A percentile compares a stretch with the other conserved stretches of the same genome.
phyloP scores from a whole-genome alignment of 1,139 yeast genomes.

The Hanseniaspora sp. region DNA sequence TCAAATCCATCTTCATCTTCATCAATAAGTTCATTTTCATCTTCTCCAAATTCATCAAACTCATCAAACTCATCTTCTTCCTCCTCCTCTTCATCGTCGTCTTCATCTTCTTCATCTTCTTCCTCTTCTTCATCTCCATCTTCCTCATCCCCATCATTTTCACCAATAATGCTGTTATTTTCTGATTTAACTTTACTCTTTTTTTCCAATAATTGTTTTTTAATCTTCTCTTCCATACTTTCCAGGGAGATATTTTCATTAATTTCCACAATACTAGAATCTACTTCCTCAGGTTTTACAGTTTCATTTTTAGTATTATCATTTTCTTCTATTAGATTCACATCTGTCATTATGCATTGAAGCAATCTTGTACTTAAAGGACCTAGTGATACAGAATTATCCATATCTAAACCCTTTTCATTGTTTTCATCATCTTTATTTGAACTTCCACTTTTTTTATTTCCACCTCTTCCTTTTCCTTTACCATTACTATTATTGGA shows the following conservation, averaged over 20 bases:
- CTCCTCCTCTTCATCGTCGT: slow-evolving; percentile 22
- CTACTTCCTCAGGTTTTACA: slow-evolving; percentile 35
- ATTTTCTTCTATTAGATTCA: not conserved
- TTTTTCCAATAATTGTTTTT: slow-evolving; percentile 6
- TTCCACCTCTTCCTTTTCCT: not conserved
- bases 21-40: slow-evolving; percentile 20
- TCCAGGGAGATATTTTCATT: not conserved
- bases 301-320: slow-evolving; percentile 23
- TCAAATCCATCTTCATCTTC: slow-evolving; percentile 18
- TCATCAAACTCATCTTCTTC: slow-evolving; percentile 16
- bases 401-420: slow-evolving; percentile 60
- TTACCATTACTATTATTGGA: not conserved
- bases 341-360: slow-evolving; percentile 40
- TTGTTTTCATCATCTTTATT: slow-evolving; percentile 19
- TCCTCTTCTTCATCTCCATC: slow-evolving; percentile 22
- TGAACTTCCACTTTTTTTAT: not conserved
- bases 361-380: slow-evolving; percentile 79
- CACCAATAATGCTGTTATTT: slow-evolving; percentile 17
- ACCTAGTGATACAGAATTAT: slow-evolving; percentile 67
- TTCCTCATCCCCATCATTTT: slow-evolving; percentile 21
- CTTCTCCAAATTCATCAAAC: slow-evolving; percentile 17
- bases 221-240: slow-evolving; percentile 10
- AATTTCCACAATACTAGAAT: not conserved
- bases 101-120: slow-evolving; percentile 24
- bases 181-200: slow-evolving; percentile 11